Percentiles rank a stretch among this genome's conserved stretches.
These are phyloP conservation scores for Mycena crocata DNA, from an alignment of 768 basidiomycete genomes.

Conservation along the genomic window DNA sequence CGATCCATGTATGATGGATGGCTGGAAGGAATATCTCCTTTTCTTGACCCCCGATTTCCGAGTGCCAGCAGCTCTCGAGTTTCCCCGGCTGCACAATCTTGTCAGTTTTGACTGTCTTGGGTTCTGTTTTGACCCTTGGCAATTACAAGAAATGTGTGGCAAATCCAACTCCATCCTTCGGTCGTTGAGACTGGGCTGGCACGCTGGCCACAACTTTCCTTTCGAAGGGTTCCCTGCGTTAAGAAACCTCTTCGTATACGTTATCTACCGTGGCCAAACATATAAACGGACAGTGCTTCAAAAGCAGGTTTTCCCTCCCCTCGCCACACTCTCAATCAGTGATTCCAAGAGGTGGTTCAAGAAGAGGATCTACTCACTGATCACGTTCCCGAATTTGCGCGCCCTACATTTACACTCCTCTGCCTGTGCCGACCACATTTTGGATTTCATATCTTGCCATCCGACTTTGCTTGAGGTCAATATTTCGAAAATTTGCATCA, in stretches of 20 bases:
- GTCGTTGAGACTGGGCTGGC: constrained; percentile 2
- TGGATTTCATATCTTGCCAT: constrained; percentile 6
- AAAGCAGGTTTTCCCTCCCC: neutral
- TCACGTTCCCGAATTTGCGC: constrained; percentile 1
- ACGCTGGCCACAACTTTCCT: neutral
- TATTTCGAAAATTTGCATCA: neutral
- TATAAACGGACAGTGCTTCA: neutral
- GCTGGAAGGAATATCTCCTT: neutral
- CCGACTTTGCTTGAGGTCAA: constrained; percentile 1
- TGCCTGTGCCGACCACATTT: neutral
- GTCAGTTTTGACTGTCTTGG: constrained; percentile 4
- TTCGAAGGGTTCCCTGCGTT: constrained; percentile 12
- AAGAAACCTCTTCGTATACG: neutral
- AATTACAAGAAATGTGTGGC: neutral
- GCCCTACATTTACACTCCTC: neutral
- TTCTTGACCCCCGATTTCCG: too few relatives aligned
- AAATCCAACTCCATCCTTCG: neutral
- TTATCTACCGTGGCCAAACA: neutral
- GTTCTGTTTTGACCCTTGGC: neutral
- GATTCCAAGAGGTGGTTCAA: constrained; percentile 3
- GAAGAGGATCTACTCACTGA: neutral
- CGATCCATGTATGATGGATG: neutral
- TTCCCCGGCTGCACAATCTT: neutral
- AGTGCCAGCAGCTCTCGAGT: neutral
- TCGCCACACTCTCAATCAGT: constrained; percentile 5